These are phyloP conservation scores for Melastoma candidum DNA, from an alignment of 441 rosid genomes.

Conservation along the genomic window DNA sequence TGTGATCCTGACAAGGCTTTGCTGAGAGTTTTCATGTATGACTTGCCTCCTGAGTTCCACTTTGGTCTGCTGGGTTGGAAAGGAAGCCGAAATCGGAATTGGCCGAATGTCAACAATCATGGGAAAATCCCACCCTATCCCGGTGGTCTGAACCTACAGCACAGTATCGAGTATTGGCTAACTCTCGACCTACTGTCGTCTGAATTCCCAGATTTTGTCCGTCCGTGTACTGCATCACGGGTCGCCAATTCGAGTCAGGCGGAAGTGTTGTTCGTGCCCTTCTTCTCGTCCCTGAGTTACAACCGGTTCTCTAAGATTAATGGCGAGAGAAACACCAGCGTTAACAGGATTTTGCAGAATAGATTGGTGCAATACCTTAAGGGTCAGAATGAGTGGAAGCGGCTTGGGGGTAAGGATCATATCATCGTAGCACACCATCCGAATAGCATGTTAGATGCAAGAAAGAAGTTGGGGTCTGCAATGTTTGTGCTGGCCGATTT, in stretches of 20 bases:
- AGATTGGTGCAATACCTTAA: conserved; percentile 51
- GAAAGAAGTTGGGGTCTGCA: conserved; percentile 59
- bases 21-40: conserved; percentile 76
- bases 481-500: conserved; percentile 93
- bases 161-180: conserved; percentile 92
- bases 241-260: conserved; percentile 59
- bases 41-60: conserved; percentile 82
- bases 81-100: conserved; percentile 34
- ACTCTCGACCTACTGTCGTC: conserved; percentile 85
- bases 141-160: conserved; percentile 89
- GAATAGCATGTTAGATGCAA: conserved; percentile 69
- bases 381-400: conserved; percentile 62
- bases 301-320: conserved; percentile 64
- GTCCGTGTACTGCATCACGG: conserved; percentile 53
- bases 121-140: conserved; percentile 53
- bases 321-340: conserved; percentile 43
- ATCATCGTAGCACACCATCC: conserved; percentile 94
- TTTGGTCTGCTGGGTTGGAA: conserved; percentile 80
- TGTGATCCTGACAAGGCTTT: conserved; percentile 26
- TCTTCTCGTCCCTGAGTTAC: conserved; percentile 82
- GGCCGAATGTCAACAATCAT: conserved; percentile 52
- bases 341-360: conserved; percentile 53
- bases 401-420: conserved; percentile 68
- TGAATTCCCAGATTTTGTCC: conserved; percentile 23
- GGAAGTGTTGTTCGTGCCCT: conserved; percentile 73